Evolutionary conservation across 257 asterid genomes (phyloP), one percentile per base, ranked within the genome.

Genomic region (Forsythia viridissima): DNA sequence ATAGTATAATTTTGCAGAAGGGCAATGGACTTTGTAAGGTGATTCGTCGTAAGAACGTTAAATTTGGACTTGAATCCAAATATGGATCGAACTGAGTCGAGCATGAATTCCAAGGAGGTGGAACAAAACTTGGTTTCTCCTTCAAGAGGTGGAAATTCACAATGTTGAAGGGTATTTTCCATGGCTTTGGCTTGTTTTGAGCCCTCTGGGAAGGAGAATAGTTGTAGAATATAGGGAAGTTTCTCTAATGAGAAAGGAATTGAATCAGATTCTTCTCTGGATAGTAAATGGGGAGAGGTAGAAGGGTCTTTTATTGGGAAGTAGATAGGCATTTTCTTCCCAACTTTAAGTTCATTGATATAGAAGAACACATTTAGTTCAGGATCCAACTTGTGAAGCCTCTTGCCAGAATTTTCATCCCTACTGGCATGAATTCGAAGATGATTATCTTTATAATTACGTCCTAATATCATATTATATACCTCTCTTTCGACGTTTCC

Each of bases 101-200:
- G 84, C 96, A 94, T 80, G 79, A 86, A 85, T 43, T 94, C 98
- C 4, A 94, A 70, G 0, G 98, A 90, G 7, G 95, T 84, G 43
- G 96, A 93, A 51, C 98, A 94, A 76, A 89, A 91, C 70, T 91
- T 94, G n/a, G 85, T 83, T 73, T 94, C 98, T 0, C 94, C 93
- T 52, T 77, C 63, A 37, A 89, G 66, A 0, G 98, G 88, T 9
- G 87, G 82, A 77, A 72, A 73, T 71, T 94, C 97, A 8, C 97
- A 94, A 85, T 91, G 98, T 46, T 73, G 74, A 16, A 94, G 97
- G 0, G 98, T 90, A 8, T 80, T 71, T 75, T 61, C 52, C 81
- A 94, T 83, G 72, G 98, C 97, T 61, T 37, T 40, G 78, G 98
- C 97, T 70, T 91, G 98, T 4, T 86, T 76, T 34, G 97, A 90